Percentiles rank a stretch among this genome's conserved stretches.
Evolutionary conservation across 202 grass and related monocot species (phyloP).

Genomic region (Setaria italica): DNA sequence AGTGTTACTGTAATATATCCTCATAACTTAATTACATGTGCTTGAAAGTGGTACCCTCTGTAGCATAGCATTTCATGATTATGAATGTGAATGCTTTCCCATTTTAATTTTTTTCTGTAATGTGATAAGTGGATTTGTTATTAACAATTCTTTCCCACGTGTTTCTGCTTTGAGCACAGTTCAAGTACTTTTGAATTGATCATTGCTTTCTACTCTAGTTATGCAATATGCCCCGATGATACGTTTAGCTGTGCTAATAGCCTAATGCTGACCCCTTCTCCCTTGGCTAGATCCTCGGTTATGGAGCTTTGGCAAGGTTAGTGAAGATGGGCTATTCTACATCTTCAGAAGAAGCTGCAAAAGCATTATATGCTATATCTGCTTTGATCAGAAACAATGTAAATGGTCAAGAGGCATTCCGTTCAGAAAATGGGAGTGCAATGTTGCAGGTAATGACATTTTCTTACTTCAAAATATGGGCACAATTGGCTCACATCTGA

Average conservation of each 20-base stretch:
- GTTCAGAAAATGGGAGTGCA: constrained; percentile 63
- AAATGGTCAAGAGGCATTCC: constrained; percentile 74
- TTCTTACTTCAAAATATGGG: constrained; percentile 4
- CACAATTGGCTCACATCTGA: constrained; percentile 35
- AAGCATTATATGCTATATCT: constrained; percentile 86
- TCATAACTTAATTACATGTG: neutral
- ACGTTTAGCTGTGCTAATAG: neutral
- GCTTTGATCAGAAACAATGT: constrained; percentile 81
- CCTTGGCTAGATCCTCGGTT: constrained; percentile 68
- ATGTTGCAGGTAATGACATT: constrained; percentile 81
- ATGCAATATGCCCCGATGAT: constrained; percentile 6
- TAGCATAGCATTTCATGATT: neutral
- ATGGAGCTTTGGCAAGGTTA: constrained; percentile 77
- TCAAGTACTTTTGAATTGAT: constrained; percentile 9
- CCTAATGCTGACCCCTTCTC: constrained; percentile 31
- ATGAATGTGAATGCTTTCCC: constrained; percentile 4
- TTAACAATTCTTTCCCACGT: neutral
- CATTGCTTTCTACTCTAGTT: constrained; percentile 2
- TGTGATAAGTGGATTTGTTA: neutral
- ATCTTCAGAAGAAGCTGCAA: constrained; percentile 74
- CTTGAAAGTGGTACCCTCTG: neutral
- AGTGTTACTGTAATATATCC: neutral
- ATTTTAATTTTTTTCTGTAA: constrained; percentile 1
- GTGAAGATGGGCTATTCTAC: constrained; percentile 91
- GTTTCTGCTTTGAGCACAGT: constrained; percentile 6